phyloP scores from a whole-genome alignment of 495 filamentous ascomycete species.

The Aspergillus campestris region DNA sequence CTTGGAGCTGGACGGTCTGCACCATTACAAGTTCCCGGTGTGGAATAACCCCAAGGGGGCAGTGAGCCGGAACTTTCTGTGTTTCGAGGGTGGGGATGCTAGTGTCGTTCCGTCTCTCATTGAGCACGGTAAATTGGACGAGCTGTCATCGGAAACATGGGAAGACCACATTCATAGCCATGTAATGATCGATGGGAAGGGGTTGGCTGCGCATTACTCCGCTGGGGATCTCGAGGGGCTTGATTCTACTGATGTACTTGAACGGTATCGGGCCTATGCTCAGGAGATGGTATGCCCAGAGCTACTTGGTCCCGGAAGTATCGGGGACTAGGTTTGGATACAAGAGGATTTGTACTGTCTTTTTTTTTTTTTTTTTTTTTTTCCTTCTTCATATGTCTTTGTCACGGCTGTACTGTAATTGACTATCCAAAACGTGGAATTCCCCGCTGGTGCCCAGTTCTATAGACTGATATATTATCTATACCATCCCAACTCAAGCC shows the following conservation, averaged over 20 bases:
- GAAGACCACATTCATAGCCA: constrained; percentile 7
- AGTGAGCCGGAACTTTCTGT: constrained; percentile 40
- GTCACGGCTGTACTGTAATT: no score
- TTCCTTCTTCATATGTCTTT: not conserved
- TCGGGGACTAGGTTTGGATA: not conserved
- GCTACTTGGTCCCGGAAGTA: constrained; percentile 7
- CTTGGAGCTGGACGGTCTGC: constrained; percentile 35
- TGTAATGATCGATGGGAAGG: constrained; percentile 44
- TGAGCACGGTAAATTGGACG: not conserved
- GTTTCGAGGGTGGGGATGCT: constrained; percentile 38
- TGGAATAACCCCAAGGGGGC: constrained; percentile 38
- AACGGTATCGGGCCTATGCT: constrained; percentile 44
- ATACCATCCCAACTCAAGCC: no score
- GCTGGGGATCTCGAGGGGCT: constrained; percentile 28
- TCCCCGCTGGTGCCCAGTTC: no score
- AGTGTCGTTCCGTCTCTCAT: constrained; percentile 8
- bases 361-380: not conserved
- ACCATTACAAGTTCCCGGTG: constrained; percentile 44
- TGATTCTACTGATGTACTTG: constrained; percentile 42
- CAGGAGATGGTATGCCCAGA: constrained; percentile 36
- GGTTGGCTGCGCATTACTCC: constrained; percentile 43
- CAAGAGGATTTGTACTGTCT: not conserved
- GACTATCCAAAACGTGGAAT: no score
- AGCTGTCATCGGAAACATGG: not conserved
- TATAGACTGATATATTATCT: no score